These are phyloP conservation scores for Suillus subalutaceus DNA, from an alignment of 768 basidiomycete species.

Conservation along the genomic window DNA sequence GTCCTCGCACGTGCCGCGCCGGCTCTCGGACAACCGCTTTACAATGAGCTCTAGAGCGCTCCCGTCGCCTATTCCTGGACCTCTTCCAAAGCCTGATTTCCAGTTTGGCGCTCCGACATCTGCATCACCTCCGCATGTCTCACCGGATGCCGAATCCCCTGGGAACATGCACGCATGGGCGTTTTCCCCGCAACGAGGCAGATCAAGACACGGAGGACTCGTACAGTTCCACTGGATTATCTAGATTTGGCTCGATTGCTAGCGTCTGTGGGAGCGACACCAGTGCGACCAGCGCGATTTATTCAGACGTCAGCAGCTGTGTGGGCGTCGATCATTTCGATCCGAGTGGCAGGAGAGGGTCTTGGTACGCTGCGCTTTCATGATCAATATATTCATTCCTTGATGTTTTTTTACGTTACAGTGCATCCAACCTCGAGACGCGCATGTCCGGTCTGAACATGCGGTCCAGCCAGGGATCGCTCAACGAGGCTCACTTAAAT, in stretches of 20 bases:
- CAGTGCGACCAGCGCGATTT: slow-evolving; percentile 52
- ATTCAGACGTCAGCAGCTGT: slow-evolving; percentile 46
- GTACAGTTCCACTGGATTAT: slow-evolving; percentile 46
- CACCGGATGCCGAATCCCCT: slow-evolving; percentile 45
- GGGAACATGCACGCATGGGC: slow-evolving; percentile 42
- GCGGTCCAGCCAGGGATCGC: slow-evolving; percentile 37
- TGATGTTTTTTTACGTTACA: slow-evolving; percentile 17
- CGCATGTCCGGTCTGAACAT: slow-evolving; percentile 34
- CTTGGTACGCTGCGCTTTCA: slow-evolving; percentile 25
- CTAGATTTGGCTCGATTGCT: slow-evolving; percentile 64
- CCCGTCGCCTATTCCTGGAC: slow-evolving; percentile 53
- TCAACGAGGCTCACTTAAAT: slow-evolving; percentile 32
- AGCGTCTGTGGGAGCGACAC: slow-evolving; percentile 64
- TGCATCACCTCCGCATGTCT: slow-evolving; percentile 45
- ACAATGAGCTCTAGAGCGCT: slow-evolving; percentile 50
- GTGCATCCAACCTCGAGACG: slow-evolving; percentile 36
- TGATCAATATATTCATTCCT: slow-evolving; percentile 15
- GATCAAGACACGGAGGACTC: slow-evolving; percentile 60
- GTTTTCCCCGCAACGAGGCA: slow-evolving; percentile 43
- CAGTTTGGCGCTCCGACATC: slow-evolving; percentile 64
- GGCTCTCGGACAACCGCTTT: slow-evolving; percentile 50
- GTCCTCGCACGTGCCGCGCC: slow-evolving; percentile 21
- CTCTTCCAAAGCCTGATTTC: slow-evolving; percentile 63
- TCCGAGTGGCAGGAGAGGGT: slow-evolving; percentile 37
- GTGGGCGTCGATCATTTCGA: slow-evolving; percentile 36